Percentiles rank a stretch among this genome's conserved stretches.
These are phyloP conservation scores for Suillus americanus DNA, from an alignment of 768 basidiomycete genomes.

Conservation along the genomic window DNA sequence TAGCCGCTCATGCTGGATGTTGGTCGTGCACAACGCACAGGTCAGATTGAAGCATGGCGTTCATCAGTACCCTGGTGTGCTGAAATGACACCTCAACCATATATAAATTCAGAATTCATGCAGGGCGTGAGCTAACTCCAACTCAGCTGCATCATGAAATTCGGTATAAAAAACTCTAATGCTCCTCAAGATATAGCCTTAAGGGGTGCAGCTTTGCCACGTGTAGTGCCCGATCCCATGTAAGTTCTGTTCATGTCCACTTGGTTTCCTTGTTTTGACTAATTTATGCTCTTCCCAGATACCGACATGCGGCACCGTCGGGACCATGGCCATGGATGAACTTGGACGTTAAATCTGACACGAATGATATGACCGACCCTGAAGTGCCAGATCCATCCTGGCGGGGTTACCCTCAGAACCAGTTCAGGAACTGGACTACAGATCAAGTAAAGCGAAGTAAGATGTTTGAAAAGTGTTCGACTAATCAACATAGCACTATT, in stretches of 20 bases:
- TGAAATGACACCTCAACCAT: not conserved
- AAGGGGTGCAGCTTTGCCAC: not conserved
- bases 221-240: not conserved
- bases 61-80: not conserved
- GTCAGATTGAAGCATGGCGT: not conserved
- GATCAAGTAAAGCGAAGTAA: slow-evolving; percentile 31
- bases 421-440: slow-evolving; percentile 45
- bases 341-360: not conserved
- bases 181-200: not conserved
- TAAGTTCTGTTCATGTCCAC: not conserved
- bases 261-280: not conserved
- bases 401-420: not conserved
- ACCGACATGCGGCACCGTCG: slow-evolving; percentile 20
- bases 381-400: not conserved
- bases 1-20: not conserved
- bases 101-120: not conserved
- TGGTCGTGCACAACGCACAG: not conserved
- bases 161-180: not conserved
- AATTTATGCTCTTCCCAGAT: slow-evolving; percentile 4
- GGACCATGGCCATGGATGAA: slow-evolving; percentile 38
- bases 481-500: slow-evolving; percentile 16
- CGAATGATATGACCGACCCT: not conserved
- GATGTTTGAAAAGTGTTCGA: slow-evolving; percentile 21
- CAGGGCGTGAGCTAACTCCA: not conserved
- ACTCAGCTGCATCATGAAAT: not conserved